phyloP scores from a whole-genome alignment of 73 alveolate genomes.

The Symbiodinium pilosum region DNA sequence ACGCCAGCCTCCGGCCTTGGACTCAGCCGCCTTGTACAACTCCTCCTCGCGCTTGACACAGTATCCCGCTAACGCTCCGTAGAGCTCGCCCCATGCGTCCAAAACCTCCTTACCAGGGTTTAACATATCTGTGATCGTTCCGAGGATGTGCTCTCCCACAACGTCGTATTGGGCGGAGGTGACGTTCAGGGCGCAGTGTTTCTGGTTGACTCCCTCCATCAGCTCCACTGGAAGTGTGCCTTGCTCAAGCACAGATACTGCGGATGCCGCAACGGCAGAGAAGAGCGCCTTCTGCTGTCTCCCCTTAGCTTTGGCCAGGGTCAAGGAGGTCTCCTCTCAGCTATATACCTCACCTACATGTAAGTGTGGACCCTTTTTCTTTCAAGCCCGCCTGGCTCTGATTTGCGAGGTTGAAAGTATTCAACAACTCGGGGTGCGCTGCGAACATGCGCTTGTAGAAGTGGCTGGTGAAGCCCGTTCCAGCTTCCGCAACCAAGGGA shows the following conservation, averaged over 20 bases:
- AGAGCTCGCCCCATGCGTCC: slow-evolving; percentile 33
- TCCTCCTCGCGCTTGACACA: slow-evolving; percentile 53
- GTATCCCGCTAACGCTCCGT: slow-evolving; percentile 13
- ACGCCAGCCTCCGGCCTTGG: slow-evolving; percentile 35
- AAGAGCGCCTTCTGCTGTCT: slow-evolving; percentile 47
- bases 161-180: slow-evolving; percentile 20
- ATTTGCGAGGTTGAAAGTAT: slow-evolving; percentile 29
- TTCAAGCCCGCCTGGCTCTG: not conserved
- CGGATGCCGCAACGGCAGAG: slow-evolving; percentile 29
- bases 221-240: slow-evolving; percentile 13
- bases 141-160: slow-evolving; percentile 34
- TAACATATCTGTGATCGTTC: not conserved
- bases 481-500: slow-evolving; percentile 25
- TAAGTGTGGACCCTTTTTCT: not conserved
- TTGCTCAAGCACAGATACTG: not conserved
- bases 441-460: slow-evolving; percentile 61
- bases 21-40: slow-evolving; percentile 27
- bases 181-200: slow-evolving; percentile 24
- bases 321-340: not conserved
- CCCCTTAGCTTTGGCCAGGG: slow-evolving; percentile 12
- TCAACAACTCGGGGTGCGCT: slow-evolving; percentile 36
- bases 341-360: not conserved
- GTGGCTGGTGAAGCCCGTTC: slow-evolving; percentile 26
- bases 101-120: slow-evolving; percentile 24
- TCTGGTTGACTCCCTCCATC: slow-evolving; percentile 25